A percentile compares a stretch with the other conserved stretches of the same genome.
These are phyloP conservation scores for Xerocomus nothofagi DNA, from an alignment of 1,284 basidiomycete species.

Conservation along the genomic window DNA sequence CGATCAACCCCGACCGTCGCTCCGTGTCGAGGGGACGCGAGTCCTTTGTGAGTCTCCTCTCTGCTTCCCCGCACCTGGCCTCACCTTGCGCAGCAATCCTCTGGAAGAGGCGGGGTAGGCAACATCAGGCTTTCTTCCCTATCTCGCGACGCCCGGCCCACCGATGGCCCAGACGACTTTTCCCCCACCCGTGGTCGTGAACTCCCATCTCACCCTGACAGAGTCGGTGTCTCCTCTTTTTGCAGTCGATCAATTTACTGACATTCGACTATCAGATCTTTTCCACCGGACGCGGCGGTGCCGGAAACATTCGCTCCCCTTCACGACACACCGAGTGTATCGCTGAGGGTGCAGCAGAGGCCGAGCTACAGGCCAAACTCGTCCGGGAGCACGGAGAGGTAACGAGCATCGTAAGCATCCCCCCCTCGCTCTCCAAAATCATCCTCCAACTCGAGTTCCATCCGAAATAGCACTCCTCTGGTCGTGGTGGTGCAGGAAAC, in stretches of 20 bases:
- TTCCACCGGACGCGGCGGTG: slow-evolving; percentile 74
- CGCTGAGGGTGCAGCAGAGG: slow-evolving; percentile 24
- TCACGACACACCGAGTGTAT: slow-evolving; percentile 51
- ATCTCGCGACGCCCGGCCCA: slow-evolving; percentile 40
- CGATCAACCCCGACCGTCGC: slow-evolving; percentile 27
- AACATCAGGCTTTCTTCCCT: slow-evolving; percentile 56
- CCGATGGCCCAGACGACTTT: slow-evolving; percentile 43
- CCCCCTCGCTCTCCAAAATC: neutral
- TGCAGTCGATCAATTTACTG: neutral
- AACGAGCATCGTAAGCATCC: slow-evolving; percentile 38
- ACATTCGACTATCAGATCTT: slow-evolving; percentile 38
- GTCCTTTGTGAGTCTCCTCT: slow-evolving; percentile 32
- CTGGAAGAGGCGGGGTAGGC: slow-evolving; percentile 66
- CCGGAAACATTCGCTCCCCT: slow-evolving; percentile 75
- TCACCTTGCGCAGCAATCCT: slow-evolving; percentile 44
- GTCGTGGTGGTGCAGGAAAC: slow-evolving; percentile 35
- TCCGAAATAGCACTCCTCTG: slow-evolving; percentile 47
- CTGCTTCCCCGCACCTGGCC: neutral
- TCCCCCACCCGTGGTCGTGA: slow-evolving; percentile 56
- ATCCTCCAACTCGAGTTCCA: neutral
- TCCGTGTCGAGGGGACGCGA: slow-evolving; percentile 47
- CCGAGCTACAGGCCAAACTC: slow-evolving; percentile 44
- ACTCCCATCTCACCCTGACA: slow-evolving; percentile 38
- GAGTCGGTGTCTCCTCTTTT: slow-evolving; percentile 24
- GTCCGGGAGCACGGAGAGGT: slow-evolving; percentile 43